These are phyloP conservation scores for Fusarium sarcochroum DNA, from an alignment of 2,329 filamentous ascomycete species.

Conservation along the genomic window DNA sequence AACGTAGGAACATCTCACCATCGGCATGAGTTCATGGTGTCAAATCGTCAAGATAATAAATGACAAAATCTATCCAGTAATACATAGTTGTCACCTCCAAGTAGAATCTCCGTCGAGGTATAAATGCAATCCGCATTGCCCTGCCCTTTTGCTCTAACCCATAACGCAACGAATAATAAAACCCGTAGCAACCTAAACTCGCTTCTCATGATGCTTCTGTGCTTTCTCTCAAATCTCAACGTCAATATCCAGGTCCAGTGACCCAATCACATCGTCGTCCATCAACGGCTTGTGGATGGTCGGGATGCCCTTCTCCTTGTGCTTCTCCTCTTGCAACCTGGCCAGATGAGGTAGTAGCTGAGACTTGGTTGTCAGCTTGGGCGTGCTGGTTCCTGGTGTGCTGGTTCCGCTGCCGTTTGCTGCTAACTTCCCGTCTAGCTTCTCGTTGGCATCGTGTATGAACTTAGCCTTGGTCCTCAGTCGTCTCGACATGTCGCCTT, in stretches of 20 bases:
- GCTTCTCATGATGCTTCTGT: slow-evolving; percentile 24
- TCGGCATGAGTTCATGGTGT: background rate
- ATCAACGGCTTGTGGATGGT: slow-evolving; percentile 84
- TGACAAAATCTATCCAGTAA: slow-evolving; percentile 25
- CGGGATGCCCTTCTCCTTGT: slow-evolving; percentile 70
- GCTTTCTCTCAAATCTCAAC: slow-evolving; percentile 77
- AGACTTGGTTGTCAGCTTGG: slow-evolving; percentile 61
- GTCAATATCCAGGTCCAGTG: slow-evolving; percentile 91
- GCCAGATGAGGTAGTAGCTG: slow-evolving; percentile 65
- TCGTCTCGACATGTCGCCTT: slow-evolving; percentile 72
- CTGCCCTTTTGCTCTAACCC: slow-evolving; percentile 26
- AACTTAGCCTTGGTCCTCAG: slow-evolving; percentile 78
- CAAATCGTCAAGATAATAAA: slow-evolving; percentile 7
- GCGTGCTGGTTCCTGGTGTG: slow-evolving; percentile 68
- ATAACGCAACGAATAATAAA: slow-evolving; percentile 3
- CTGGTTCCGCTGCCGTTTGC: slow-evolving; percentile 65
- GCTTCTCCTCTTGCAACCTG: slow-evolving; percentile 67
- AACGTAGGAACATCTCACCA: background rate
- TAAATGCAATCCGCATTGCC: slow-evolving; percentile 22
- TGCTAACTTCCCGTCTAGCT: slow-evolving; percentile 61
- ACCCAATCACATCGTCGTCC: slow-evolving; percentile 93
- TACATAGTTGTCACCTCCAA: slow-evolving; percentile 6
- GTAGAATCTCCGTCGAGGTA: background rate
- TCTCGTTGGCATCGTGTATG: slow-evolving; percentile 72
- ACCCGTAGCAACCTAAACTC: slow-evolving; percentile 6